Evolutionary conservation across 345 rosid species (phyloP).

Genomic region (Eucalyptus camaldulensis): DNA sequence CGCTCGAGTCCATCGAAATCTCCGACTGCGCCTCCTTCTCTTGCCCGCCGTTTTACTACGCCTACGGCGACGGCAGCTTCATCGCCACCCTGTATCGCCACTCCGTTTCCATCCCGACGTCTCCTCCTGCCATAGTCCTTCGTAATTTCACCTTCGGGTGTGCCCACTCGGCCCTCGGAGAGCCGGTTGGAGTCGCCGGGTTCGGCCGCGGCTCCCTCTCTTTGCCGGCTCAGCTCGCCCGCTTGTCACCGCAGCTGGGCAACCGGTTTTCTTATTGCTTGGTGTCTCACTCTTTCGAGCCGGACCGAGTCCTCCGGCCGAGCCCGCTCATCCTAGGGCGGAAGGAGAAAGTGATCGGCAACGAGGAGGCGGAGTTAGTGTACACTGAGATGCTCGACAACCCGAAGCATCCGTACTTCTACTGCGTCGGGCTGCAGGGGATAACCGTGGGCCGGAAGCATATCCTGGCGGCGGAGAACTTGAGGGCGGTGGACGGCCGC

Average conservation of each 20-base stretch:
- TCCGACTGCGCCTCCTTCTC: constrained; percentile 55
- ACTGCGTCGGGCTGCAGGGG: constrained; percentile 72
- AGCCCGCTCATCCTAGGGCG: constrained; percentile 95
- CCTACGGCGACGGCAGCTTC: constrained; percentile 92
- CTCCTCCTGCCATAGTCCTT: constrained; percentile 24
- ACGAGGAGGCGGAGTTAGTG: constrained; percentile 3
- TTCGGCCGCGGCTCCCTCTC: constrained; percentile 88
- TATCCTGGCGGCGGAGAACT: constrained; percentile 52
- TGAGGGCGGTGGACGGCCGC: constrained; percentile 29
- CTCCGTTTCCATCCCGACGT: constrained; percentile 33
- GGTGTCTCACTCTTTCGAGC: constrained; percentile 79
- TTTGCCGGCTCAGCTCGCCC: constrained; percentile 64
- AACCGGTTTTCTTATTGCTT: constrained; percentile 80
- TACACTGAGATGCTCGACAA: constrained; percentile 65
- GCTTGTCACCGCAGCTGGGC: constrained; percentile 55
- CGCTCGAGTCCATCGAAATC: constrained; percentile 63
- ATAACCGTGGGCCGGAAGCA: constrained; percentile 61
- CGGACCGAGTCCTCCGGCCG: constrained; percentile 46
- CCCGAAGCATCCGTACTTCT: constrained; percentile 82
- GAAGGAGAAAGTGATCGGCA: neutral
- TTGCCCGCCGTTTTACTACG: constrained; percentile 84
- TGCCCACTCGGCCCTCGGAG: constrained; percentile 75
- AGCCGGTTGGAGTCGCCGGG: constrained; percentile 93
- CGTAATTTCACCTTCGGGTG: constrained; percentile 81
- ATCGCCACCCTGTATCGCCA: constrained; percentile 48